These are phyloP conservation scores for Saxispiralis lemnorum DNA, from an alignment of 495 filamentous ascomycete species.

Conservation along the genomic window DNA sequence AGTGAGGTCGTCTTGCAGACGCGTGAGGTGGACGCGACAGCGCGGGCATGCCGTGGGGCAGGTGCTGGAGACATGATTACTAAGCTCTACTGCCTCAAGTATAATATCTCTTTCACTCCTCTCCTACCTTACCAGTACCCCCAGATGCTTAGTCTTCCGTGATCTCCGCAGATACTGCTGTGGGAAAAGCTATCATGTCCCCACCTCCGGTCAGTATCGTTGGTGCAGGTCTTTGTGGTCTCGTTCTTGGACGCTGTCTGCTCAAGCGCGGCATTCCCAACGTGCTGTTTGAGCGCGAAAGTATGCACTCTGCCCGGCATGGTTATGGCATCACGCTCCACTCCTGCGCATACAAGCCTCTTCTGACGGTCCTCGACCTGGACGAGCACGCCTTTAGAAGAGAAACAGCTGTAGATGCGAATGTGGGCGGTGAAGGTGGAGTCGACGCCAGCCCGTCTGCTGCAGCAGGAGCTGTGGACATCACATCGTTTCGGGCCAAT, in stretches of 20 bases:
- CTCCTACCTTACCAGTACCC: no score
- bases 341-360: constrained; percentile 19
- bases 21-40: no score
- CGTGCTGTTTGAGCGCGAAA: constrained; percentile 19
- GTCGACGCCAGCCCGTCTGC: background rate
- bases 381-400: constrained; percentile 18
- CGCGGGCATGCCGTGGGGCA: no score
- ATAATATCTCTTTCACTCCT: no score
- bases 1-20: no score
- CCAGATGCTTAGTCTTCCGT: no score
- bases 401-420: constrained; percentile 17
- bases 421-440: constrained; percentile 3
- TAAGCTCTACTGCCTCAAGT: no score
- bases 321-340: constrained; percentile 26
- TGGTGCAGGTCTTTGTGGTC: constrained; percentile 23
- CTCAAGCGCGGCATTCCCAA: constrained; percentile 19
- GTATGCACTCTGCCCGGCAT: constrained; percentile 6
- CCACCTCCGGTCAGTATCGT: constrained; percentile 16
- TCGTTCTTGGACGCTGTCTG: constrained; percentile 22
- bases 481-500: constrained; percentile 19
- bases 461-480: background rate
- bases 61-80: no score
- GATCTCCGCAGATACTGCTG: no score
- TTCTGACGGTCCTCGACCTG: constrained; percentile 21
- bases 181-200: constrained; percentile 4